Conservation (phyloP, 2,329 filamentous ascomycete genomes). For the Passalora sequoiae region DNA sequence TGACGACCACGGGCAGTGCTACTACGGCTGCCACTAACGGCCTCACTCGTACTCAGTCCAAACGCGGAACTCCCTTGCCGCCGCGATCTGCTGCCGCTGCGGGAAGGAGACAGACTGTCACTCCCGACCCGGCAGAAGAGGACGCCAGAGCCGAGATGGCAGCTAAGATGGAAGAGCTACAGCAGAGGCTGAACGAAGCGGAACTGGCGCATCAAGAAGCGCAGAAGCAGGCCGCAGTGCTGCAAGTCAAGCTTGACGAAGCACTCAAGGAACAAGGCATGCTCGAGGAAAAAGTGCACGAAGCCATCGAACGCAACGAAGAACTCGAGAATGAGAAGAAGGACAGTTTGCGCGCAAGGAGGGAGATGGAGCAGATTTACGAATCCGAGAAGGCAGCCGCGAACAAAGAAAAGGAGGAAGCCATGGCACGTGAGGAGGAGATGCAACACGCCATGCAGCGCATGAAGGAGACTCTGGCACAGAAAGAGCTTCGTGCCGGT, state of each 20-base stretch:
- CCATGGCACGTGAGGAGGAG: constrained; percentile 77
- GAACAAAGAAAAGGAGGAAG: constrained; percentile 87
- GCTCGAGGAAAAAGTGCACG: constrained; percentile 81
- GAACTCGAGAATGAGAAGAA: constrained; percentile 76
- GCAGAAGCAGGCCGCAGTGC: constrained; percentile 75
- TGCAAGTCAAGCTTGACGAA: constrained; percentile 83
- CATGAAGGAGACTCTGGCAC: constrained; percentile 80
- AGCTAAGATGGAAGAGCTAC: constrained; percentile 75
- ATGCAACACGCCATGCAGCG: constrained; percentile 86
- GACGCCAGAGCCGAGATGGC: constrained; percentile 75
- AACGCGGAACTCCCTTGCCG: constrained; percentile 64
- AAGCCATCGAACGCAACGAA: constrained; percentile 79
- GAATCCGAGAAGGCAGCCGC: constrained; percentile 83
- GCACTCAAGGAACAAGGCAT: constrained; percentile 74
- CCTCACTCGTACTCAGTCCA: constrained; percentile 52
- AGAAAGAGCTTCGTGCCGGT: constrained; percentile 57
- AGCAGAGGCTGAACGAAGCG: constrained; percentile 73
- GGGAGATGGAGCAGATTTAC: constrained; percentile 89
- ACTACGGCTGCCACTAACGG: constrained; percentile 17
- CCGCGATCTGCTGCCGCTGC: constrained; percentile 64
- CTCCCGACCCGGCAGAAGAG: constrained; percentile 41
- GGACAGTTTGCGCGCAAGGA: constrained; percentile 73
- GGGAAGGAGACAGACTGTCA: constrained; percentile 47
- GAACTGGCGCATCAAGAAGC: constrained; percentile 66
- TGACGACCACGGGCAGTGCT: constrained; percentile 15